Conservation (phyloP, 2,329 filamentous ascomycete genomes). For the Trichocomaceae sp. region DNA sequence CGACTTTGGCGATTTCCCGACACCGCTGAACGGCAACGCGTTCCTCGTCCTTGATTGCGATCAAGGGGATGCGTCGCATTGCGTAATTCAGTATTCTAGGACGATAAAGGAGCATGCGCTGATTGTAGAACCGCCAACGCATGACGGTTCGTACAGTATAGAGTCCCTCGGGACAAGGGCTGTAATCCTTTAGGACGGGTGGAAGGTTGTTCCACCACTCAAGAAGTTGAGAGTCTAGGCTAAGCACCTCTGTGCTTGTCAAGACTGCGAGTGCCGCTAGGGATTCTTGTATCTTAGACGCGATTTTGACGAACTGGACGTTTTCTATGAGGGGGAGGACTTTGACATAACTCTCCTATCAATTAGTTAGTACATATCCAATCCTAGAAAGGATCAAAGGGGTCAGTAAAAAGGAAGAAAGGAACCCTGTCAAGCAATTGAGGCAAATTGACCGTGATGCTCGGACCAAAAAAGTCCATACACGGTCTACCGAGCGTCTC, state of each 20-base stretch:
- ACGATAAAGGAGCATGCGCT: constrained; percentile 68
- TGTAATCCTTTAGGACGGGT: constrained; percentile 55
- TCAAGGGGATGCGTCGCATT: constrained; percentile 46
- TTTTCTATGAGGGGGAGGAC: constrained; percentile 68
- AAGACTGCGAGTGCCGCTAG: constrained; percentile 64
- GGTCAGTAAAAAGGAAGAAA: background rate
- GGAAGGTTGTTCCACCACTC: constrained; percentile 68
- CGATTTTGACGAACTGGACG: constrained; percentile 72
- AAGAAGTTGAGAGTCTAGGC: constrained; percentile 61
- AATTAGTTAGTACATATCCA: too few relatives aligned
- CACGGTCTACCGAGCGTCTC: constrained; percentile 65
- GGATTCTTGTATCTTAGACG: constrained; percentile 65
- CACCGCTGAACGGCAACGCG: constrained; percentile 62
- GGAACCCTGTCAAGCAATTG: constrained; percentile 40
- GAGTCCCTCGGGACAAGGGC: constrained; percentile 64
- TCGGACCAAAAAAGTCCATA: constrained; percentile 59
- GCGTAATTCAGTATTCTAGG: constrained; percentile 64
- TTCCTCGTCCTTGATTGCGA: constrained; percentile 54
- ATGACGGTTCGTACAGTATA: constrained; percentile 65
- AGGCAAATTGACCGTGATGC: constrained; percentile 60
- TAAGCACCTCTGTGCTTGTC: constrained; percentile 58
- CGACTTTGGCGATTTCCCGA: constrained; percentile 60
- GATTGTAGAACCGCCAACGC: constrained; percentile 76
- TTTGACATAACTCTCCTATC: constrained; percentile 57
- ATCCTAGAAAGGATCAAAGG: too few relatives aligned